A percentile compares a stretch with the other conserved stretches of the same genome.
phyloP scores from a whole-genome alignment of 2,329 filamentous ascomycete genomes.

The Colletotrichum ledebouriae region DNA sequence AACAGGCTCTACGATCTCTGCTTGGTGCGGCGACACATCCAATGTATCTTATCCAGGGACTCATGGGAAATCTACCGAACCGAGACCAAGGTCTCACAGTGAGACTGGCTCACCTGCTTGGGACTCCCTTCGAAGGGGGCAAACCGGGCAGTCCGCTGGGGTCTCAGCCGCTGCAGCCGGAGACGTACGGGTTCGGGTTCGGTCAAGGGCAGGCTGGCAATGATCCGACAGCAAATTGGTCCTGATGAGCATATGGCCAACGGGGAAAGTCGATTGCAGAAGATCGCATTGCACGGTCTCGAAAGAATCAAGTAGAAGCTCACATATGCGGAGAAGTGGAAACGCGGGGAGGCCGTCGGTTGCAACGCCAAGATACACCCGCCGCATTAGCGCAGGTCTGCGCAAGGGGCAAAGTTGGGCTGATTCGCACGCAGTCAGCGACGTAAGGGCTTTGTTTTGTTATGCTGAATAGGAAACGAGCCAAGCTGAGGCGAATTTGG shows the following conservation, averaged over 20 bases:
- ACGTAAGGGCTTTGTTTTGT: not conserved
- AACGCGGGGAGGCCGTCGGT: not conserved
- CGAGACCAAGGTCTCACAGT: conserved; percentile 35
- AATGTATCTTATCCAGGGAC: conserved; percentile 40
- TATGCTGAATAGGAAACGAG: conserved; percentile 7
- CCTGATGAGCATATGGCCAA: not conserved
- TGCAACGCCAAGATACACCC: not conserved
- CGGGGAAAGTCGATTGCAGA: not conserved
- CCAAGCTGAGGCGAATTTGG: not conserved
- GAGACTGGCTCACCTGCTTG: conserved; percentile 33
- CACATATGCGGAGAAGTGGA: too few species aligned
- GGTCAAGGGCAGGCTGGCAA: conserved; percentile 36
- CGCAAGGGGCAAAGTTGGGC: conserved; percentile 8
- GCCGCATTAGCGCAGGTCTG: not conserved
- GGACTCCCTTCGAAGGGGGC: conserved; percentile 32
- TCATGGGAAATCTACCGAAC: conserved; percentile 40
- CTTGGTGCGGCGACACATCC: conserved; percentile 35
- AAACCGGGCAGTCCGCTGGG: conserved; percentile 38
- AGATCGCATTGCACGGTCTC: too few species aligned
- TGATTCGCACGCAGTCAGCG: not conserved
- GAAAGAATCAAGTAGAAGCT: too few species aligned
- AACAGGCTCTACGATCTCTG: conserved; percentile 30
- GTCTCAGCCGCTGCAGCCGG: conserved; percentile 37
- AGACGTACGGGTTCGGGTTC: conserved; percentile 41
- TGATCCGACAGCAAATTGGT: conserved; percentile 37